Conservation (phyloP, 2,329 filamentous ascomycete genomes). For the Aspergillus sp. region DNA sequence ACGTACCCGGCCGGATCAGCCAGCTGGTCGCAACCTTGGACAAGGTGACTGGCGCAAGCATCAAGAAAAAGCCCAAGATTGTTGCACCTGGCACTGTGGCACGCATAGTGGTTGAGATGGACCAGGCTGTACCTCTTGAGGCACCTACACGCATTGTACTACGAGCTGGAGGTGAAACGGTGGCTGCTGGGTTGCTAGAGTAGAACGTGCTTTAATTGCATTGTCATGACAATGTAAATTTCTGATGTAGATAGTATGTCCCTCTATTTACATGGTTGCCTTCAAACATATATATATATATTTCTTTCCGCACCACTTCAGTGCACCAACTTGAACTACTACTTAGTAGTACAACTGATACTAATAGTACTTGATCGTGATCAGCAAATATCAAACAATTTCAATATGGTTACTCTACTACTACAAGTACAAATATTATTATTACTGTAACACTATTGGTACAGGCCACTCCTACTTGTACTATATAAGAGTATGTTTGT, state of each 20-base stretch:
- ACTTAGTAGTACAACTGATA: no score
- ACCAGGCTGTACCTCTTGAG: constrained; percentile 75
- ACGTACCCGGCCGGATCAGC: constrained; percentile 73
- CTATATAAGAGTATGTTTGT: no score
- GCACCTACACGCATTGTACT: constrained; percentile 77
- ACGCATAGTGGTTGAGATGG: constrained; percentile 72
- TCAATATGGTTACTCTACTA: no score
- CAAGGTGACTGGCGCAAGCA: constrained; percentile 71
- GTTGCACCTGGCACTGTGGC: constrained; percentile 79
- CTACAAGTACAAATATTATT: no score
- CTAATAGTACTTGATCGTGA: no score
- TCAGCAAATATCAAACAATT: no score
- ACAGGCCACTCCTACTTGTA: no score
- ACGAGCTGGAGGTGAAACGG: constrained; percentile 75
- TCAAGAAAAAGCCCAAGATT: constrained; percentile 83
- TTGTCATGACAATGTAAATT: no score
- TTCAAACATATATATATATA: not conserved
- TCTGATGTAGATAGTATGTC: no score
- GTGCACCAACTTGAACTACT: no score
- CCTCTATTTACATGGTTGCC: not conserved
- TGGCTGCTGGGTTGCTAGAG: constrained; percentile 85
- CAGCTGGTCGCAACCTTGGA: constrained; percentile 74
- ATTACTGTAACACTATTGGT: no score
- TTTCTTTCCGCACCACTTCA: no score
- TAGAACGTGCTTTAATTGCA: not conserved